Base-by-base conservation (phyloP, 768 basidiomycete genomes). In the Botryobasidium botryosum region DNA sequence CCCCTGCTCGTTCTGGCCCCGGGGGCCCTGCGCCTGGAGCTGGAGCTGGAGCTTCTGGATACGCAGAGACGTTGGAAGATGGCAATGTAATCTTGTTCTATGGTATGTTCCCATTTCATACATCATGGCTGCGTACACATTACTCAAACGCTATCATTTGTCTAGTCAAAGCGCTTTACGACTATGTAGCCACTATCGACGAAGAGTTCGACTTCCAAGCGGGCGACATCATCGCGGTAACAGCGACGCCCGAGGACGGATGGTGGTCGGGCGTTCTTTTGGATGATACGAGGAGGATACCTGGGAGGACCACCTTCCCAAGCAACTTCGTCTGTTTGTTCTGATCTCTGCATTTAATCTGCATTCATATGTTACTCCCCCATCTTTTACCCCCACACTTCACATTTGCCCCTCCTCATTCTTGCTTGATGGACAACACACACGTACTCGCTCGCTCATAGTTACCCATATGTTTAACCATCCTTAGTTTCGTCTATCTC, bases 161-260 rank as follows among this genome's bases (percentile, higher is more conserved):
- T 33, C 40, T 50, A 87, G 86, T 91, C 49, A 84, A 86, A 67
- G 88, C 88, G 31, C 63, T 91, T 51, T 92, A 85, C 57, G 82
- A 88, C 59, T 91, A 90, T 54, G 62, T 62, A 1, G 86, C 84
- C 13, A 77, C 79, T 8, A 84, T 81, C 50, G 78, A 83, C 1
- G 87, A 91, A 56, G 92, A 96, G 63, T 96, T 97, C 59, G 83
- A 91, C 59, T 96, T 97, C 75, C 85, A 90, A 57, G 68, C 77
- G 18, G 86, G 83, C 2, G 92, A 97, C 61, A 84, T 94, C 51
- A 94, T 97, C 51, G 91, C 90, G 5, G 91, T 97, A 7, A 91
- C 85, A 0, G 71, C 77, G 18, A 92, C 88, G 5, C 88, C 88
- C 4, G 88, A 90, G 54, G 91, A 94, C 55, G 92, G 92, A 1